Percentiles rank a stretch among this genome's conserved stretches.
Conservation (phyloP, 148 eudicot genomes). For the Vaccinium myrtillus region DNA sequence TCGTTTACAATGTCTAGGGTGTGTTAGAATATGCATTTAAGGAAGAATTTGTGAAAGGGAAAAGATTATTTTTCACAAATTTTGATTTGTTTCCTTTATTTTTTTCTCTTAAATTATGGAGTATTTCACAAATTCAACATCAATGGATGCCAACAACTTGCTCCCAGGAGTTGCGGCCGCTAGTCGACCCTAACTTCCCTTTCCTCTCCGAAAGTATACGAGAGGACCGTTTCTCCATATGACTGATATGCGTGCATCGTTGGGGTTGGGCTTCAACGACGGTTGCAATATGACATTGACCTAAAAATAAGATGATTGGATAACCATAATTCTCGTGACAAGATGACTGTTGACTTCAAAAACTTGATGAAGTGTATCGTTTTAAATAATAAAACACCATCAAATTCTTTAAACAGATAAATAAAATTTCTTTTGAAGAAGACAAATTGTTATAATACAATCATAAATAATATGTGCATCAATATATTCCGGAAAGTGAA, state of each 20-base stretch:
- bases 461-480: too few relatives aligned
- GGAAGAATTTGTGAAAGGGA: neutral
- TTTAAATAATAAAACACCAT: too few relatives aligned
- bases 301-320: neutral
- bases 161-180: neutral
- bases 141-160: neutral
- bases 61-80: neutral
- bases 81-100: neutral
- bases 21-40: neutral
- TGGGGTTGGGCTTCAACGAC: neutral
- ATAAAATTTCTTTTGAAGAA: too few relatives aligned
- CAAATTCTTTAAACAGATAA: neutral
- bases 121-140: neutral
- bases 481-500: neutral
- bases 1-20: too few relatives aligned
- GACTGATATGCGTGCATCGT: neutral
- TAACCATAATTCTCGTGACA: neutral
- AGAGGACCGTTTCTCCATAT: neutral
- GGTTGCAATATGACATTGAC: neutral
- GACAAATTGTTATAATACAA: too few relatives aligned
- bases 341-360: neutral
- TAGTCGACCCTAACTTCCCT: neutral
- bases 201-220: neutral
- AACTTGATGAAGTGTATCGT: neutral
- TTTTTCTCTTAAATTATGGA: neutral